phyloP scores from a whole-genome alignment of 192 early-diverging fungal genomes.

The Entomortierella parvispora region DNA sequence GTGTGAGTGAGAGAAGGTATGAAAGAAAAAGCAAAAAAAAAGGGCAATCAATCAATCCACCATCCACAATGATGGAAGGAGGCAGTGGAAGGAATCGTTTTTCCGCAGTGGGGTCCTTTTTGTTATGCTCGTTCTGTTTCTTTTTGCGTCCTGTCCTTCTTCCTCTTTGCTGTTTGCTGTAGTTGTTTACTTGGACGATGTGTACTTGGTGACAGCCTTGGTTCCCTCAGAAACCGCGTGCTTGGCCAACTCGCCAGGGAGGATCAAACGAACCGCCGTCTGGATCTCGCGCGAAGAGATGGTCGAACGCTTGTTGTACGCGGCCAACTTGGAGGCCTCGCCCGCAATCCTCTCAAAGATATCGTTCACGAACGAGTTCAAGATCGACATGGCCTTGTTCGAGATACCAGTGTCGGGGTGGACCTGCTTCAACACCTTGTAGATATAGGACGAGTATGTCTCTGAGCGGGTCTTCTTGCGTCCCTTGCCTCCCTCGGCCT shows the following conservation, averaged over 20 bases:
- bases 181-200: constrained; percentile 74
- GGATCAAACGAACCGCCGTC: constrained; percentile 72
- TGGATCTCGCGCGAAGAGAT: constrained; percentile 97
- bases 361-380: constrained; percentile 97
- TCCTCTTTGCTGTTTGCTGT: not conserved
- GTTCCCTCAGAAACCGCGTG: constrained; percentile 98
- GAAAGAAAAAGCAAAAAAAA: no score
- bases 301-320: constrained; percentile 96
- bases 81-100: no score
- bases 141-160: not conserved
- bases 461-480: constrained; percentile 81
- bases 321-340: constrained; percentile 85
- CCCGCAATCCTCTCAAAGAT: constrained; percentile 95
- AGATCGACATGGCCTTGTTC: constrained; percentile 97
- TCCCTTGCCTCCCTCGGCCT: constrained; percentile 67
- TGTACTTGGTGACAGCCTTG: constrained; percentile 98
- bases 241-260: constrained; percentile 95
- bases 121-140: no score
- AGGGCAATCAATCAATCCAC: no score
- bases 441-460: constrained; percentile 95
- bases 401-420: constrained; percentile 98
- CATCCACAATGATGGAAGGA: no score
- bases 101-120: no score
- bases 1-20: no score
- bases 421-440: constrained; percentile 97